Conservation (phyloP, 2,329 filamentous ascomycete species). For the Colletotrichum trifolii region DNA sequence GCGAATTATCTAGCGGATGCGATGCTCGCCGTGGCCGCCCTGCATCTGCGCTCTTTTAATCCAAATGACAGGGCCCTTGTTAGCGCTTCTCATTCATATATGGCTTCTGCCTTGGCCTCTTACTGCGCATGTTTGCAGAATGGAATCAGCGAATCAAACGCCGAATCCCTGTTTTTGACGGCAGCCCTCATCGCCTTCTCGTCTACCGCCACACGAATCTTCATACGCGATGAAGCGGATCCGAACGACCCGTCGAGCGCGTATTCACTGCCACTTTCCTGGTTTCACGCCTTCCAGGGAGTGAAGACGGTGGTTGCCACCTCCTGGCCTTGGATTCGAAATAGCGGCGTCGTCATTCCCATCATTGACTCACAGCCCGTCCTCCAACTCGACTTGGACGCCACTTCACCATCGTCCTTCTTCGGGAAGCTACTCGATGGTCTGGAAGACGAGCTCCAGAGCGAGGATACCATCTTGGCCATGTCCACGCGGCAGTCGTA, state of each 20-base stretch:
- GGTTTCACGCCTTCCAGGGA: conserved; percentile 76
- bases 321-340: conserved; percentile 72
- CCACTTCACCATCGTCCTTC: conserved; percentile 62
- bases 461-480: conserved; percentile 41
- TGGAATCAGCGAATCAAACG: conserved; percentile 69
- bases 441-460: conserved; percentile 65
- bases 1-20: conserved; percentile 71
- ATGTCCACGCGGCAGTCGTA: conserved; percentile 66
- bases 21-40: conserved; percentile 71
- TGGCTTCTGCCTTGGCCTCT: conserved; percentile 70
- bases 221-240: conserved; percentile 66
- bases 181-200: conserved; percentile 75
- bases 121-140: conserved; percentile 67
- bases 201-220: conserved; percentile 71
- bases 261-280: conserved; percentile 70
- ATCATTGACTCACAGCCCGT: conserved; percentile 74
- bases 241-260: conserved; percentile 51
- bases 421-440: conserved; percentile 70
- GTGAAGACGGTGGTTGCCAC: conserved; percentile 73
- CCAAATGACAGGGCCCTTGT: conserved; percentile 71
- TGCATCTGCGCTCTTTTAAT: conserved; percentile 67
- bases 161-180: conserved; percentile 72
- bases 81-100: conserved; percentile 72
- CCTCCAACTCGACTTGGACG: conserved; percentile 68
- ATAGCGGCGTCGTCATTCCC: conserved; percentile 66